These are phyloP conservation scores for Picocystis salinarum DNA, from an alignment of 139 green algal genomes.

Conservation along the genomic window DNA sequence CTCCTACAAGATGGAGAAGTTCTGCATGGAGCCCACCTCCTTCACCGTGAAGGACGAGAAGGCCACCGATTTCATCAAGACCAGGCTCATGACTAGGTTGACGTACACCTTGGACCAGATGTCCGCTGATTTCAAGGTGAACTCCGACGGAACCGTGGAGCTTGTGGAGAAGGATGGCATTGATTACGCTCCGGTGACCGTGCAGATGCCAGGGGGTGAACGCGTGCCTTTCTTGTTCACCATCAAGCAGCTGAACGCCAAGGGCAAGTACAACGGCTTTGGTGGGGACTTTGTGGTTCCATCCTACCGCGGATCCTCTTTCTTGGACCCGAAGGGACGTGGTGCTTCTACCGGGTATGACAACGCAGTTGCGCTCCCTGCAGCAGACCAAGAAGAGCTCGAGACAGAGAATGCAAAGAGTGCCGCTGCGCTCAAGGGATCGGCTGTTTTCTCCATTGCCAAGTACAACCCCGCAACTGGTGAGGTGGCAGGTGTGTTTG, in stretches of 20 bases:
- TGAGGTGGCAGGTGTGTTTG: conserved; percentile 95
- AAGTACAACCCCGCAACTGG: conserved; percentile 72
- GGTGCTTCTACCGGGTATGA: conserved; percentile 91
- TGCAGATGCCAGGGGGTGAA: conserved; percentile 95
- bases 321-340: conserved; percentile 99
- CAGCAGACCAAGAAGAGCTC: conserved; percentile 65
- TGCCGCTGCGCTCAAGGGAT: conserved; percentile 53
- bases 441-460: conserved; percentile 80
- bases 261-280: conserved; percentile 28
- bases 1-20: conserved; percentile 80
- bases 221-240: conserved; percentile 98
- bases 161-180: conserved; percentile 95
- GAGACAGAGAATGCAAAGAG: conserved; percentile 92
- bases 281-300: conserved; percentile 88
- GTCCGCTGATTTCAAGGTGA: conserved; percentile 63
- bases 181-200: conserved; percentile 89
- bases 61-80: conserved; percentile 71
- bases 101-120: conserved; percentile 98
- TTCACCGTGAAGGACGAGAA: conserved; percentile 35
- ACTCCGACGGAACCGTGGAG: conserved; percentile 55
- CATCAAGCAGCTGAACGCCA: conserved; percentile 46
- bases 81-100: conserved; percentile 96
- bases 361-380: conserved; percentile 87
- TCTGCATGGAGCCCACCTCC: conserved; percentile 96
- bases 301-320: conserved; percentile 94